Conservation (phyloP, 108 stramenopile species). For the Stephanodiscus minutulus region DNA sequence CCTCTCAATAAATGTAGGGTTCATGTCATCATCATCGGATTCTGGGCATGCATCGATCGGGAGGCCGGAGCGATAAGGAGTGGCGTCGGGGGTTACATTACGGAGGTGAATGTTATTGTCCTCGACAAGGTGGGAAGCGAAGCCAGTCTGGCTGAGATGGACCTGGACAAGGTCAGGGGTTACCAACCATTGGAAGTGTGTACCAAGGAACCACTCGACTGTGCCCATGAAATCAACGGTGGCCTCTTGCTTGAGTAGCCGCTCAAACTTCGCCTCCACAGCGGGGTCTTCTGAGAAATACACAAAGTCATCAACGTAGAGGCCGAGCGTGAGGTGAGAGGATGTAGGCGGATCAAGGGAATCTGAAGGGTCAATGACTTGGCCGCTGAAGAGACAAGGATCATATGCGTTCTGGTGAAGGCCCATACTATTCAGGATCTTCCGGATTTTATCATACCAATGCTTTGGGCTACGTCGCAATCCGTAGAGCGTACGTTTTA, state of each 20-base stretch:
- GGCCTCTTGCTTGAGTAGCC: neutral
- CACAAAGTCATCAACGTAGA: too few relatives aligned
- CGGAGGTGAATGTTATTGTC: too few relatives aligned
- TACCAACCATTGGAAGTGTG: constrained; percentile 20
- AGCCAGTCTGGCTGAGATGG: constrained; percentile 35
- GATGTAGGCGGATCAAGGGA: neutral
- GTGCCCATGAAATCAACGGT: constrained; percentile 28
- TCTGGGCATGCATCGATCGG: constrained; percentile 24
- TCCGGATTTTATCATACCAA: too few relatives aligned
- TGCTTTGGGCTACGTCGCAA: constrained; percentile 4
- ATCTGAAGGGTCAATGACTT: neutral
- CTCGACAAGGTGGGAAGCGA: constrained; percentile 14
- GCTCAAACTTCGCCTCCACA: constrained; percentile 9
- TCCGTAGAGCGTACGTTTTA: constrained; percentile 27
- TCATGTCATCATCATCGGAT: neutral
- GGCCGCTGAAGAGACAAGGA: constrained; percentile 2
- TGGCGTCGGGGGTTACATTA: constrained; percentile 16
- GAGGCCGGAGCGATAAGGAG: constrained; percentile 38
- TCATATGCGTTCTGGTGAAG: constrained; percentile 5
- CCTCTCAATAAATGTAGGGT: constrained; percentile 11
- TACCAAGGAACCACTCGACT: constrained; percentile 31
- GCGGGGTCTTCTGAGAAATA: constrained; percentile 13
- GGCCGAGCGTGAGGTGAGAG: too few relatives aligned
- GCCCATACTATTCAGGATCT: too few relatives aligned
- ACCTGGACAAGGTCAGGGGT: constrained; percentile 11